phyloP scores from a whole-genome alignment of 768 basidiomycete species.

The Leucocoprinus leucothites region DNA sequence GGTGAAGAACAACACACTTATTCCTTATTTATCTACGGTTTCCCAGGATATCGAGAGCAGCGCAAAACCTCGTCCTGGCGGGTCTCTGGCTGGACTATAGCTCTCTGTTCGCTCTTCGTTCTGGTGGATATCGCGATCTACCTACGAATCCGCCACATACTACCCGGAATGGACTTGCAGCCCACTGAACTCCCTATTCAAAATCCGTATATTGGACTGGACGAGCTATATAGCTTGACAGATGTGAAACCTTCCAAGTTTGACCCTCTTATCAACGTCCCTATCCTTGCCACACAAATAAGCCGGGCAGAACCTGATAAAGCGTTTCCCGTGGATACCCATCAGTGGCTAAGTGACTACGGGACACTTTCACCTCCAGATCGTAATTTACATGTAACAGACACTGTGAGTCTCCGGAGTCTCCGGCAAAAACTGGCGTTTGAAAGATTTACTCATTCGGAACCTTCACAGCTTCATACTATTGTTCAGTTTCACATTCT shows the following conservation, averaged over 20 bases:
- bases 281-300: slow-evolving; percentile 22
- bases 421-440: too few relatives aligned
- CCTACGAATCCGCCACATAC: slow-evolving; percentile 16
- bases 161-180: slow-evolving; percentile 11
- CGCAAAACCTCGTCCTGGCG: neutral
- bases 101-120: slow-evolving; percentile 18
- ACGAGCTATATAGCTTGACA: slow-evolving; percentile 19
- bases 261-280: slow-evolving; percentile 21
- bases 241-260: slow-evolving; percentile 18
- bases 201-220: slow-evolving; percentile 24
- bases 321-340: slow-evolving; percentile 22
- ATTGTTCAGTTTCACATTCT: slow-evolving; percentile 23
- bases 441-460: too few relatives aligned
- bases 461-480: slow-evolving; percentile 17
- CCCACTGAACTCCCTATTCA: slow-evolving; percentile 20
- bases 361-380: slow-evolving; percentile 26
- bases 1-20: too few relatives aligned
- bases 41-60: neutral
- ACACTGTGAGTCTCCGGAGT: slow-evolving; percentile 18
- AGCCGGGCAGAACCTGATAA: slow-evolving; percentile 19
- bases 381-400: slow-evolving; percentile 21
- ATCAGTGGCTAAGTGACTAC: slow-evolving; percentile 26
- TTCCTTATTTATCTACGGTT: neutral
- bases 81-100: slow-evolving; percentile 6
- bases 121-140: slow-evolving; percentile 22